Evolutionary conservation across 1,139 yeast species (phyloP), one percentile per base, ranked within the genome.

Genomic region (Yamadazyma friedrichii): DNA sequence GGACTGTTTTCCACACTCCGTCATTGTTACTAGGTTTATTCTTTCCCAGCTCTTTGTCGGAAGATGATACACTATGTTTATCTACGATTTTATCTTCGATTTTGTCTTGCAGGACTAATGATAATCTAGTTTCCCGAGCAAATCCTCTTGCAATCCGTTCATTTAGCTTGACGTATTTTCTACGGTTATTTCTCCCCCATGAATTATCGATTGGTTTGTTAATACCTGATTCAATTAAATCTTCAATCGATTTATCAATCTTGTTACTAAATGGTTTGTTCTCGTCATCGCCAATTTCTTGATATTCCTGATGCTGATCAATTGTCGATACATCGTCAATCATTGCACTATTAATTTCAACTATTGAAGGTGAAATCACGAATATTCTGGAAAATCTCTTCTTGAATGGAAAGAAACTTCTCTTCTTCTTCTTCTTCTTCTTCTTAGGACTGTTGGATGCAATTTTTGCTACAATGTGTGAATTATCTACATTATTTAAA

Each of bases 1-100:
- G 55, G 0, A 74, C 69, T 2, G 64, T 58, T 42, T 62, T 67
- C 76, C 78, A 74, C 2, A 38, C 33, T 15, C 15, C 10, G 3
- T 35, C 22, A 4, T 22, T 13, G 3, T 16, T 26, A 6, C 11
- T 4, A 28, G 15, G 12, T 26, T 24, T 15, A 16, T 15, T 13
- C n/a, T n/a, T n/a, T n/a, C n/a, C n/a, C n/a, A n/a, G n/a, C n/a
- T n/a, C n/a, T n/a, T n/a, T n/a, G n/a, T n/a, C n/a, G n/a, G n/a
- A n/a, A n/a, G n/a, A n/a, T n/a, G n/a, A n/a, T n/a, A n/a, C n/a
- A n/a, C n/a, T n/a, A n/a, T n/a, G n/a, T n/a, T n/a, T n/a, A n/a
- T n/a, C n/a, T n/a, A n/a, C n/a, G n/a, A n/a, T n/a, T n/a, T n/a
- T n/a, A n/a, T n/a, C n/a, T n/a, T n/a, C n/a, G n/a, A n/a, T n/a